Evolutionary conservation across 257 asterid genomes (phyloP), one percentile per base, ranked within the genome.

Genomic region (Fraxinus cuspidata): DNA sequence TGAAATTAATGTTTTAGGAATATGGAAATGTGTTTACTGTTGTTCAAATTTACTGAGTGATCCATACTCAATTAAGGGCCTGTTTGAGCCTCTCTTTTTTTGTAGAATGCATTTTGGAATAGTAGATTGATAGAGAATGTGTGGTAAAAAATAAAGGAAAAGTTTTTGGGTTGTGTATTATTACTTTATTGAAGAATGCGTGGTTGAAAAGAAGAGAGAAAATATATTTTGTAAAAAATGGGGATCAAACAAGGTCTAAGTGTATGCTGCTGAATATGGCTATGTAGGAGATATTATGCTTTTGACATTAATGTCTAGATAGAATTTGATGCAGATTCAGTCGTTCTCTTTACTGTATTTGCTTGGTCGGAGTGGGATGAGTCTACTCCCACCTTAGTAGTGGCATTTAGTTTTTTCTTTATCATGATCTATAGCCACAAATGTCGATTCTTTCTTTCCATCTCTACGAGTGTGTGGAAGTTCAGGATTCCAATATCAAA

Each of bases 251-350:
- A 32, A 32, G 35, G 35, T 4, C 35, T 32, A 32, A 10, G 16
- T 11, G 16, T 70, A 9, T 37, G 65, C 38, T 27, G 40, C 42
- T 47, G 19, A 31, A 38, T 60, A 42, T 37, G 74, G 51, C 73
- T 28, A 51, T 58, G 18, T 42, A 29, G 53, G 34, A 42, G 67
- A 58, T 78, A 34, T 67, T 34, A 76, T 66, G 70, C 67, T 71
- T 73, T 23, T 5, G 23, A 70, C 40, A 7, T 8, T 29, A 65
- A 9, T 13, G 4, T 71, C 27, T 8, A 8, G 29, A 31, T 72
- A 34, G 21, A 51, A 15, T 16, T 27, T 42, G 27, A 51, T 34
- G 64, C 76, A 25, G 27, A 72, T 15, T 27, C 27, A 7, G 12
- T 25, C 19, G 1, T 51, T 27, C 13, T 42, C 75, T 25, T 29